These are phyloP conservation scores for Fraxinus anomala DNA, from an alignment of 257 asterid species.

Conservation along the genomic window DNA sequence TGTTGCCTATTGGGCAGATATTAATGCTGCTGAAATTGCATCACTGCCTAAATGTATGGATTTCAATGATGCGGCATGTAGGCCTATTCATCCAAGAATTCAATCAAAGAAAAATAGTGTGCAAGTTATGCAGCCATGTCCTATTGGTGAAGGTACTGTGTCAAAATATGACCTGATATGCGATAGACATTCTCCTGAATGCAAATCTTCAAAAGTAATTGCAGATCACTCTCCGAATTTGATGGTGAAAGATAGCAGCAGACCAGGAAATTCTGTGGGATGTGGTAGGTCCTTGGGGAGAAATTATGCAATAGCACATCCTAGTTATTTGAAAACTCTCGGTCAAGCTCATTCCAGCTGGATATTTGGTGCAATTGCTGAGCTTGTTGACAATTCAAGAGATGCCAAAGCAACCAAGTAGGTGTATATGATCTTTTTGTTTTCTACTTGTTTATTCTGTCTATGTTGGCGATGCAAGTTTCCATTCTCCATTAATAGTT, in stretches of 20 bases:
- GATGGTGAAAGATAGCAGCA: slow-evolving; percentile 31
- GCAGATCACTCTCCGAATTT: slow-evolving; percentile 33
- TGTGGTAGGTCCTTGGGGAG: slow-evolving; percentile 31
- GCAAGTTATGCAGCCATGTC: slow-evolving; percentile 15
- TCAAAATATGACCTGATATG: slow-evolving; percentile 40
- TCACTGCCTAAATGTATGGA: slow-evolving; percentile 22
- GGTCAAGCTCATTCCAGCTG: slow-evolving; percentile 86
- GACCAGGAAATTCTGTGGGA: slow-evolving; percentile 32
- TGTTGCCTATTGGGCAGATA: slow-evolving; percentile 24
- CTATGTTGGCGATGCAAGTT: background rate
- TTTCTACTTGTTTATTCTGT: background rate
- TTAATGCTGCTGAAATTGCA: slow-evolving; percentile 29
- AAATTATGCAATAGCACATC: slow-evolving; percentile 62
- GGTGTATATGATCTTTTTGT: slow-evolving; percentile 30
- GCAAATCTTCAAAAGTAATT: slow-evolving; percentile 32
- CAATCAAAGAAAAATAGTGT: slow-evolving; percentile 1
- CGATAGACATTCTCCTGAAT: slow-evolving; percentile 35
- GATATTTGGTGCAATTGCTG: slow-evolving; percentile 90
- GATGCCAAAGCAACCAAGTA: slow-evolving; percentile 82
- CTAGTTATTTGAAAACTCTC: slow-evolving; percentile 70
- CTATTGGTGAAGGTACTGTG: slow-evolving; percentile 44
- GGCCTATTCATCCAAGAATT: background rate
- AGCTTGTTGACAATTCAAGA: slow-evolving; percentile 78
- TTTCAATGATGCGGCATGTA: background rate
- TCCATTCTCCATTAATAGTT: background rate